Conservation (phyloP, 768 basidiomycete genomes). For the Mycena metata region DNA sequence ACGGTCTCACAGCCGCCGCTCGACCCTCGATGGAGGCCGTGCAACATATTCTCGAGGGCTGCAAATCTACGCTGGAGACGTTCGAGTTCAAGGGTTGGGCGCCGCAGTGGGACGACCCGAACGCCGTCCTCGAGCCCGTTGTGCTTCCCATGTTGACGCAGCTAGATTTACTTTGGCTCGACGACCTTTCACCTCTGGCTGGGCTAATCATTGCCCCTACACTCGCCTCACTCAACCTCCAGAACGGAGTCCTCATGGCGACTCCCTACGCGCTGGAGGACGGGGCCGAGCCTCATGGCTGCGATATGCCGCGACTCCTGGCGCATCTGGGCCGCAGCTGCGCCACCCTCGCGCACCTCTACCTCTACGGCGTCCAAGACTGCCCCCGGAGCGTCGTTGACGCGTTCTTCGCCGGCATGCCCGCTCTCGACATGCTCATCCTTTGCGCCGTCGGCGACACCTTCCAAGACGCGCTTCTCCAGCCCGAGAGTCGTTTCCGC, state of each 20-base stretch:
- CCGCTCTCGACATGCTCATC: neutral
- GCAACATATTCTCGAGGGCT: constrained; percentile 13
- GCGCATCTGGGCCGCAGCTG: neutral
- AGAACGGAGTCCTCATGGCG: constrained; percentile 4
- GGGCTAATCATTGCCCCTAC: neutral
- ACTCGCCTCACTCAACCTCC: constrained; percentile 3
- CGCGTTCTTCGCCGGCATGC: constrained; percentile 16
- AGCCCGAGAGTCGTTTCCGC: constrained; percentile 16
- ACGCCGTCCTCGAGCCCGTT: constrained; percentile 1
- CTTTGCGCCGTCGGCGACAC: neutral
- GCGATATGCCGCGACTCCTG: constrained; percentile 13
- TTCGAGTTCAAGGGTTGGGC: constrained; percentile 25
- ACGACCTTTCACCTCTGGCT: constrained; percentile 13
- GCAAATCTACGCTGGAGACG: constrained; percentile 8
- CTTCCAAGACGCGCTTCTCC: constrained; percentile 18
- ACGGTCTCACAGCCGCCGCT: constrained; percentile 1
- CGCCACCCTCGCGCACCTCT: neutral
- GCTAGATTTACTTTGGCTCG: neutral
- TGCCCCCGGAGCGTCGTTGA: constrained; percentile 21
- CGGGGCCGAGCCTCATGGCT: neutral
- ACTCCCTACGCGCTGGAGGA: constrained; percentile 9
- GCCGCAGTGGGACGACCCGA: neutral
- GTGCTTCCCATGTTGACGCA: constrained; percentile 7
- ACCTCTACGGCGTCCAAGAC: neutral
- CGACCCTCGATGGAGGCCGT: constrained; percentile 21